Evolutionary conservation across 176 grass and related monocot species (phyloP), one percentile per base, ranked within the genome.

Genomic region (Zoysia japonica): DNA sequence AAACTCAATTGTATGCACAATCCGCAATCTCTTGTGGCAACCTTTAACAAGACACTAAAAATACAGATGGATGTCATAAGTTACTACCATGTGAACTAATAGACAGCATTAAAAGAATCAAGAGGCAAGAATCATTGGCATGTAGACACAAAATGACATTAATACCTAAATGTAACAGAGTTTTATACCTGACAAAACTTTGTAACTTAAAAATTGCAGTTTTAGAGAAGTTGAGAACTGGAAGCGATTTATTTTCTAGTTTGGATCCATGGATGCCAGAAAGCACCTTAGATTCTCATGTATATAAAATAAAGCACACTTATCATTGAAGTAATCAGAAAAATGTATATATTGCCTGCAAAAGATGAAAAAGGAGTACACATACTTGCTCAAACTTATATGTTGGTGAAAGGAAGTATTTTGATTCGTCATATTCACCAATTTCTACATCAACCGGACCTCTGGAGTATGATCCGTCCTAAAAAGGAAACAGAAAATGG

Each of bases 381-480:
- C 89, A 80, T 89, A 91, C 96, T 85, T 99, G 92, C 83, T 99
- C 96, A 91, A 93, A 99, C 85, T 91, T 87, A 81, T 95, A 93
- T 45, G 88, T 95, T 57, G 92, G 92, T 67, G 92, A 95, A 61
- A 95, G 79, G 46, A 95, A 99, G 80, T 99, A 91, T 59, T 89
- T 95, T 47, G 88, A 89, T 89, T 99, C 90, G 47, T 99, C 92
- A 47, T 82, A 89, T 77, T 95, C 86, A 38, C 84, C 86, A 72
- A 93, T 80, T 70, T 77, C 90, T 75, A 99, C 74, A 84, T 93
- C 90, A 82, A 89, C 69, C 19, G 92, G 90, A 65, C 96, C 96
- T 95, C 90, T 93, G 76, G 92, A 99, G 82, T 99, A 99, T 49
- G 96, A 93, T 75, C 96, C 96, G 70, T 99, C 96, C 96, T 99